These are phyloP conservation scores for Raffaelea arxii DNA, from an alignment of 2,329 filamentous ascomycete genomes.

Conservation along the genomic window DNA sequence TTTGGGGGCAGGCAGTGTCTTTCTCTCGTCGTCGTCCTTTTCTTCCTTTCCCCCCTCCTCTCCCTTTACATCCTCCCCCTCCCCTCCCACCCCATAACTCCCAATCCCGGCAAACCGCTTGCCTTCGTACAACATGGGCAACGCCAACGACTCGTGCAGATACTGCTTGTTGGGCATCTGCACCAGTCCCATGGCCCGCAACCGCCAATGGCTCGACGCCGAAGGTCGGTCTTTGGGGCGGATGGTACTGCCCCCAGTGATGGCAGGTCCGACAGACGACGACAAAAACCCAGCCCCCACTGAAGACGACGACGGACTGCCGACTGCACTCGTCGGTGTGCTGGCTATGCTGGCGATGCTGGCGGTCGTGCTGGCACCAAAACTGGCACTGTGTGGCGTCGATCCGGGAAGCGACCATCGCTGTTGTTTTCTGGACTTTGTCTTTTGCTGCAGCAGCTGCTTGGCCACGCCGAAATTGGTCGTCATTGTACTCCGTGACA, in stretches of 20 bases:
- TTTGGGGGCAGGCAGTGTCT: neutral
- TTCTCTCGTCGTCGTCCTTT: neutral
- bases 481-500: neutral
- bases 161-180: constrained; percentile 17
- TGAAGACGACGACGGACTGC: constrained; percentile 1
- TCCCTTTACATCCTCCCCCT: neutral
- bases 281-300: constrained; percentile 1
- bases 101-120: constrained; percentile 28
- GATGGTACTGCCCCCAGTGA: neutral
- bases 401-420: neutral
- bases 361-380: neutral
- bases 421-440: neutral
- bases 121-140: constrained; percentile 29
- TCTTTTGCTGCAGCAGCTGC: neutral
- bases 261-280: neutral
- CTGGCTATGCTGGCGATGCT: neutral
- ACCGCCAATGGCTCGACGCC: constrained; percentile 26
- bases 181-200: constrained; percentile 35
- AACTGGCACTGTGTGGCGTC: no score
- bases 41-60: neutral
- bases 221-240: constrained; percentile 5
- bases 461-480: neutral
- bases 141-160: constrained; percentile 35
- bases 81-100: constrained; percentile 19
- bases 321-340: neutral